These are phyloP conservation scores for Salisapilia sapeloensis DNA, from an alignment of 352 stramenopile genomes.

Conservation along the genomic window DNA sequence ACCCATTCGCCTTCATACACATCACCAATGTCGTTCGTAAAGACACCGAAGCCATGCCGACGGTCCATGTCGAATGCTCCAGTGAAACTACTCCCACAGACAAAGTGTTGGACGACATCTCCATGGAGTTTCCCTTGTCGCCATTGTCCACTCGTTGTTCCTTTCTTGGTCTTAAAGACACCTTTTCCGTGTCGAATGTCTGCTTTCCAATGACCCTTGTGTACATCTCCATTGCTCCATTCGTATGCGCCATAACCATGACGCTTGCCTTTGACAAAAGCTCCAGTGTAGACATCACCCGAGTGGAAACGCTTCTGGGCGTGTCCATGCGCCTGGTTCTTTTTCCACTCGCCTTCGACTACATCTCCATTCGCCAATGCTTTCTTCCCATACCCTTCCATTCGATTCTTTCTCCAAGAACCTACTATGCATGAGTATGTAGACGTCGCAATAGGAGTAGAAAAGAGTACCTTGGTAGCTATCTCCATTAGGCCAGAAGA, in stretches of 20 bases:
- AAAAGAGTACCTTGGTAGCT: constrained; percentile 39
- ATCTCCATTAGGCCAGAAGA: constrained; percentile 59
- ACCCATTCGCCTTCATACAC: constrained; percentile 54
- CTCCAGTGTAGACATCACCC: constrained; percentile 52
- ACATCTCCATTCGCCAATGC: constrained; percentile 35
- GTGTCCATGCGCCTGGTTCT: constrained; percentile 39
- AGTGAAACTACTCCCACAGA: constrained; percentile 35
- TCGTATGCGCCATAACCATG: constrained; percentile 47
- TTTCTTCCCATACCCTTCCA: constrained; percentile 64
- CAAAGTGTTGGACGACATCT: constrained; percentile 25
- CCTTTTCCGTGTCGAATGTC: constrained; percentile 53
- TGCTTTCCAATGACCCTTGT: constrained; percentile 36
- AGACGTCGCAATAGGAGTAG: background rate
- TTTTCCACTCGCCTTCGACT: constrained; percentile 40
- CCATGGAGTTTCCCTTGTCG: constrained; percentile 18
- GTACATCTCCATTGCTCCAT: constrained; percentile 47
- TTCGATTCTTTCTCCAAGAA: constrained; percentile 58
- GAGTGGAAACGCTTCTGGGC: constrained; percentile 44
- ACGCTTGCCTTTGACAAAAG: constrained; percentile 37
- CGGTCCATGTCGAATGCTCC: constrained; percentile 24
- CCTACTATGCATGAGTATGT: constrained; percentile 10
- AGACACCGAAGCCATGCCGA: constrained; percentile 31
- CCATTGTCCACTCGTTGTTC: no score
- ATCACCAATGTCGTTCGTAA: constrained; percentile 37
- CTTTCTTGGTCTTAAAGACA: constrained; percentile 19